Percentiles rank a stretch among this genome's conserved stretches.
phyloP scores from a whole-genome alignment of 2,329 filamentous ascomycete species.

The Fusarium albosuccineum region DNA sequence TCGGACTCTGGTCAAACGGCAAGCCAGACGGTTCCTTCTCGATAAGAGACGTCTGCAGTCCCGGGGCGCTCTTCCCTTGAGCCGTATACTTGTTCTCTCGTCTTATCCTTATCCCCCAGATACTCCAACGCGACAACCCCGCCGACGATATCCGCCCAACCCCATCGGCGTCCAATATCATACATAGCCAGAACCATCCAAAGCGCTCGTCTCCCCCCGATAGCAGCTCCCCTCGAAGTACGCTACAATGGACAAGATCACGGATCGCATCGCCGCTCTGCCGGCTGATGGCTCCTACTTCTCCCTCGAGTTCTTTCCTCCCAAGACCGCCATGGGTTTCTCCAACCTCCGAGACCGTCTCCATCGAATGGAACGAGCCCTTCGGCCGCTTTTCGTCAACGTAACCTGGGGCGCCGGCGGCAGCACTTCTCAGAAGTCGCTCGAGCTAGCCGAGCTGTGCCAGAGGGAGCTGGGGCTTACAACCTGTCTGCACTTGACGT shows the following conservation, averaged over 20 bases:
- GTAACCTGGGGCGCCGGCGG: constrained; percentile 98
- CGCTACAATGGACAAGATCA: constrained; percentile 82
- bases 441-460: constrained; percentile 95
- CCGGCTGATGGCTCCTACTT: constrained; percentile 87
- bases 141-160: constrained; percentile 33
- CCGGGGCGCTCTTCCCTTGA: constrained; percentile 10
- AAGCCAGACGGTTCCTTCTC: constrained; percentile 11
- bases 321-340: constrained; percentile 96
- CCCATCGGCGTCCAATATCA: neutral
- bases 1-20: constrained; percentile 3
- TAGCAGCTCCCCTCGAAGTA: neutral
- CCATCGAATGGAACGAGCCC: constrained; percentile 91
- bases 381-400: constrained; percentile 94
- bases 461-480: constrained; percentile 92
- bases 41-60: constrained; percentile 15
- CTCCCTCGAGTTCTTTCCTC: constrained; percentile 99
- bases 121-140: constrained; percentile 14
- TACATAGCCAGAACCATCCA: constrained; percentile 2
- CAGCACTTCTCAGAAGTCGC: constrained; percentile 88
- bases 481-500: constrained; percentile 95
- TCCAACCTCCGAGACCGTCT: constrained; percentile 93
- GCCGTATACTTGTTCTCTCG: constrained; percentile 1
- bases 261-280: constrained; percentile 93
- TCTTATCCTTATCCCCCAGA: neutral
- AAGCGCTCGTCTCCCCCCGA: neutral